A percentile compares a stretch with the other conserved stretches of the same genome.
These are phyloP conservation scores for Vittaforma corneae DNA, from an alignment of 371 early-diverging fungal species.

Conservation along the genomic window DNA sequence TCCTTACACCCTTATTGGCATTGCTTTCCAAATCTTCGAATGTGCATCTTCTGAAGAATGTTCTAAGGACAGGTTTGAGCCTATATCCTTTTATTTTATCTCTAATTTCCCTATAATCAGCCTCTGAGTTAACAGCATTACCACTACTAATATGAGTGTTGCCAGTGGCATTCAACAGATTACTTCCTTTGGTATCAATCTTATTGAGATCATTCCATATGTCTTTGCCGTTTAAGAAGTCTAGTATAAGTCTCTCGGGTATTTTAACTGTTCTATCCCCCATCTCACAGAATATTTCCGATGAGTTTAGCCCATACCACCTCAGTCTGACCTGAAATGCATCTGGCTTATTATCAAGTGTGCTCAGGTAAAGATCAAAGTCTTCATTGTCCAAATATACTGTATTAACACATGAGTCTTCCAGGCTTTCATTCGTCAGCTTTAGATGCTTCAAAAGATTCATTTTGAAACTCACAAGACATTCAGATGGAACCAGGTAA, in stretches of 20 bases:
- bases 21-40: slow-evolving; percentile 95
- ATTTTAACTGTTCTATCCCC: slow-evolving; percentile 77
- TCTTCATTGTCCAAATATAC: slow-evolving; percentile 84
- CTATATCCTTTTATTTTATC: too few species aligned
- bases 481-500: slow-evolving; percentile 84
- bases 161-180: too few species aligned
- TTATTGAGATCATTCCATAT: slow-evolving; percentile 66
- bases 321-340: slow-evolving; percentile 77
- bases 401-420: slow-evolving; percentile 81
- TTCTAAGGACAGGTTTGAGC: slow-evolving; percentile 76
- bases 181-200: slow-evolving; percentile 65
- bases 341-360: slow-evolving; percentile 77
- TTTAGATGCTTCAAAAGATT: slow-evolving; percentile 74
- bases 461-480: slow-evolving; percentile 82
- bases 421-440: too few species aligned
- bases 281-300: too few species aligned
- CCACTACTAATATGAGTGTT: too few species aligned
- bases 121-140: too few species aligned
- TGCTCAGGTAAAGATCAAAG: slow-evolving; percentile 75
- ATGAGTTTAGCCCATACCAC: slow-evolving; percentile 70
- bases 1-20: slow-evolving; percentile 69
- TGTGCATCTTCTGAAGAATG: slow-evolving; percentile 92
- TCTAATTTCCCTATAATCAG: too few species aligned
- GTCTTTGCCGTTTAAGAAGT: slow-evolving; percentile 68
- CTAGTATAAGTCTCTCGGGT: slow-evolving; percentile 79